A percentile compares a stretch with the other conserved stretches of the same genome.
These are phyloP conservation scores for Penicillium sp. DNA, from an alignment of 2,329 filamentous ascomycete species.

Conservation along the genomic window DNA sequence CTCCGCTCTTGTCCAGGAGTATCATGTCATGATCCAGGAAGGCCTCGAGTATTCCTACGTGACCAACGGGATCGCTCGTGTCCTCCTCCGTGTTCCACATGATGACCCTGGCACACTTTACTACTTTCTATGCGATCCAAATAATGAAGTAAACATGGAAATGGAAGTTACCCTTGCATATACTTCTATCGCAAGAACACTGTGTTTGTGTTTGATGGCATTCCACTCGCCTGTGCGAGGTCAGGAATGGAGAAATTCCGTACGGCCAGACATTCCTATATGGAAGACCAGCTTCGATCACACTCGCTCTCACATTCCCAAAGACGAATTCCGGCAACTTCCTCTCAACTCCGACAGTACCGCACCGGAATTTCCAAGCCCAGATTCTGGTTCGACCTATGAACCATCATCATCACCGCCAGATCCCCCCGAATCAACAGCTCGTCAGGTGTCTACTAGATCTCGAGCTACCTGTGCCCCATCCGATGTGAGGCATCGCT, in stretches of 20 bases:
- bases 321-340: constrained; percentile 12
- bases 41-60: not conserved
- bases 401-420: constrained; percentile 16
- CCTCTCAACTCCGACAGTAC: constrained; percentile 15
- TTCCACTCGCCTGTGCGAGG: constrained; percentile 13
- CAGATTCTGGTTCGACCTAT: constrained; percentile 15
- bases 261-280: constrained; percentile 8
- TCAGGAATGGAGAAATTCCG: constrained; percentile 19
- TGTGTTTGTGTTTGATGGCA: constrained; percentile 23
- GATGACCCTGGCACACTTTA: constrained; percentile 18
- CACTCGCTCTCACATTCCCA: constrained; percentile 15
- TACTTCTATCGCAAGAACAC: constrained; percentile 14
- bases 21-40: not conserved
- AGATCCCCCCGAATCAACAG: not conserved
- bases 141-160: constrained; percentile 6
- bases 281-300: constrained; percentile 20
- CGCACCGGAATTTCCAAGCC: constrained; percentile 13
- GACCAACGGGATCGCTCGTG: not conserved
- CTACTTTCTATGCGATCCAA: constrained; percentile 25
- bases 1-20: not conserved
- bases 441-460: not conserved
- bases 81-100: not conserved
- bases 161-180: not conserved
- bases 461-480: not conserved
- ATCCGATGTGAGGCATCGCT: not conserved